Evolutionary conservation across 1,284 basidiomycete species (phyloP).

Genomic region (Heliocybe sulcata): DNA sequence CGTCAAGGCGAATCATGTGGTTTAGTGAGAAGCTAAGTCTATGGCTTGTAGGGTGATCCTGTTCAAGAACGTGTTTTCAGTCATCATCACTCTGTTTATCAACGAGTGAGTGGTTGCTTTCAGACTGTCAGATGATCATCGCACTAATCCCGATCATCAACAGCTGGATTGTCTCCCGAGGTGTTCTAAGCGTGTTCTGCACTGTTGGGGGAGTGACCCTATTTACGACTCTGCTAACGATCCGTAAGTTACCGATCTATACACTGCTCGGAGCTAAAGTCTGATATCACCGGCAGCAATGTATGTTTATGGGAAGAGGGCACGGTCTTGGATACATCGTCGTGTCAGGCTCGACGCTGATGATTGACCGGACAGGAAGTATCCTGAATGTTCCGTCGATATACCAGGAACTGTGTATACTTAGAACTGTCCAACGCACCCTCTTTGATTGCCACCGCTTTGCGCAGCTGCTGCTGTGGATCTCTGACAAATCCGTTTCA

Average conservation of each 20-base stretch:
- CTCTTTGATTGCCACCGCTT: neutral
- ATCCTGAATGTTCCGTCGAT: neutral
- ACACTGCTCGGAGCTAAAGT: neutral
- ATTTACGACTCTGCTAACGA: conserved; percentile 10
- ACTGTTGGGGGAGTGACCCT: conserved; percentile 10
- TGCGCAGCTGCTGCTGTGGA: too few species aligned
- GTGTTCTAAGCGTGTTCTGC: conserved; percentile 10
- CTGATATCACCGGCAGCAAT: conserved; percentile 6
- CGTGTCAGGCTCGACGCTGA: conserved; percentile 10
- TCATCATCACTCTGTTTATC: conserved; percentile 14
- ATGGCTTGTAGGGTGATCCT: conserved; percentile 4
- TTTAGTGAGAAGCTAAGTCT: neutral
- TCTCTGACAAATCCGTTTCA: too few species aligned
- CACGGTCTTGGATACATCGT: conserved; percentile 14
- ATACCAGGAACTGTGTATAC: neutral
- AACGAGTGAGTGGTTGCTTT: conserved; percentile 12
- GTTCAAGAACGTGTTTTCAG: conserved; percentile 14
- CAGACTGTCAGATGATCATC: neutral
- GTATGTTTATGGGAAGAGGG: conserved; percentile 13
- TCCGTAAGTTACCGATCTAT: conserved; percentile 8
- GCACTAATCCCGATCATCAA: neutral
- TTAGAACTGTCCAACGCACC: neutral
- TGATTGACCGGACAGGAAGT: conserved; percentile 2
- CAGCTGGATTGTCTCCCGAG: conserved; percentile 10
- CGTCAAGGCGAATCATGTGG: neutral